Conservation (phyloP, 1,284 basidiomycete genomes). For the Tilletia setariae region DNA sequence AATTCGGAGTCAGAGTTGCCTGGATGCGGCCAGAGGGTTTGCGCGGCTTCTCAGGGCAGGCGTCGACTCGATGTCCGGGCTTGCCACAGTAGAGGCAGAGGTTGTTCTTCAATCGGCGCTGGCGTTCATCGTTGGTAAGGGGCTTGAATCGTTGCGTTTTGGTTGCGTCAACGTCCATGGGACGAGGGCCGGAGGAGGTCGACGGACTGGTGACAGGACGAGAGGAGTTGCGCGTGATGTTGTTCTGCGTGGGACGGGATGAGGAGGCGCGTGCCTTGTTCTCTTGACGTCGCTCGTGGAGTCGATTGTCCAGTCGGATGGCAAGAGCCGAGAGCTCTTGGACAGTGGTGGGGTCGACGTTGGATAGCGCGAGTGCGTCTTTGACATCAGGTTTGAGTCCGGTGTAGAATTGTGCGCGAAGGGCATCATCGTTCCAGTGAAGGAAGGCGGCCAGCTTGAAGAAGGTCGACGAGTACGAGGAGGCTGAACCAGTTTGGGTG, state of each 20-base stretch:
- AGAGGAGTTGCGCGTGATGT: neutral
- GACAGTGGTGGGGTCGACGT: neutral
- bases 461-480: neutral
- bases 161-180: neutral
- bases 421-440: neutral
- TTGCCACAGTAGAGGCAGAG: too few relatives aligned
- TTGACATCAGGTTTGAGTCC: neutral
- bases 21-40: too few relatives aligned
- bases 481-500: neutral
- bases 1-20: too few relatives aligned
- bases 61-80: too few relatives aligned
- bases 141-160: too few relatives aligned
- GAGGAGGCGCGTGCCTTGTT: too few relatives aligned
- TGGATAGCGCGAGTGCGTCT: neutral
- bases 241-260: neutral
- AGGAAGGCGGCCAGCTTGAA: neutral
- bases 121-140: too few relatives aligned
- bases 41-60: too few relatives aligned
- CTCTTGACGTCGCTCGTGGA: neutral
- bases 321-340: neutral
- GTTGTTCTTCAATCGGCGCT: too few relatives aligned
- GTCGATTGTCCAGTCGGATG: neutral
- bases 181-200: neutral
- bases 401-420: neutral
- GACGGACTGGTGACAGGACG: neutral